Base-by-base conservation (phyloP, 192 early-diverging fungal genomes). In the Backusella australiensis region DNA sequence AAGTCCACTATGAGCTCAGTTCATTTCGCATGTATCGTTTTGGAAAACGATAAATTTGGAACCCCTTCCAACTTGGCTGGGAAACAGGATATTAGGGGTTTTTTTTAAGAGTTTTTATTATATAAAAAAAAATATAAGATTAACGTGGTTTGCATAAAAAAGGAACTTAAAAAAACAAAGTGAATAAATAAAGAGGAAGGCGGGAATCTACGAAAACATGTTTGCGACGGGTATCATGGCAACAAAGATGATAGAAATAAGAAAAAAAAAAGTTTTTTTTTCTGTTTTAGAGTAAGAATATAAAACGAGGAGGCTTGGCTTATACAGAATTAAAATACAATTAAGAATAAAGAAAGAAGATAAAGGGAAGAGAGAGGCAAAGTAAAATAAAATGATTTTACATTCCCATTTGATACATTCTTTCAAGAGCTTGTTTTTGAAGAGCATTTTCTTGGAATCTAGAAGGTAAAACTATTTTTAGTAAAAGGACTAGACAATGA, bases 381-480 rank as follows among this genome's bases (percentile, higher is more conserved):
- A 23, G 44, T 41, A 67, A 35, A 71, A 39, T 12, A 39, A 39
- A 39, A 69, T 32, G 15, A 52, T 32, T 74, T 75, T 75, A 75
- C 74, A 75, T 75, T 41, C 67, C 49, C 46, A 74, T 70, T 49
- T 77, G 75, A 75, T 82, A 82, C 81, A 82, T 82, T 67, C 76
- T 74, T 75, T 82, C 81, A 74, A 82, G 67, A 12, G 81, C 77
- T 68, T 82, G 81, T 38, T 78, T 78, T 73, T 82, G 81, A 26
- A 82, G 34, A 15, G 78, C 77, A 12, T 67, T 69, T 52, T 82
- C 77, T 76, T 82, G 81, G 36, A 82, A 82, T 46, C 74, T 79
- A 32, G 4, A 52, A 15, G 35, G 36, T 36, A 17, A 41, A 53
- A 11, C 14, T 36, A 21, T 23, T 6, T 49, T 65, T 39, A 41